These are phyloP conservation scores for Coelastrella sp. DNA, from an alignment of 139 green algal genomes.

Conservation along the genomic window DNA sequence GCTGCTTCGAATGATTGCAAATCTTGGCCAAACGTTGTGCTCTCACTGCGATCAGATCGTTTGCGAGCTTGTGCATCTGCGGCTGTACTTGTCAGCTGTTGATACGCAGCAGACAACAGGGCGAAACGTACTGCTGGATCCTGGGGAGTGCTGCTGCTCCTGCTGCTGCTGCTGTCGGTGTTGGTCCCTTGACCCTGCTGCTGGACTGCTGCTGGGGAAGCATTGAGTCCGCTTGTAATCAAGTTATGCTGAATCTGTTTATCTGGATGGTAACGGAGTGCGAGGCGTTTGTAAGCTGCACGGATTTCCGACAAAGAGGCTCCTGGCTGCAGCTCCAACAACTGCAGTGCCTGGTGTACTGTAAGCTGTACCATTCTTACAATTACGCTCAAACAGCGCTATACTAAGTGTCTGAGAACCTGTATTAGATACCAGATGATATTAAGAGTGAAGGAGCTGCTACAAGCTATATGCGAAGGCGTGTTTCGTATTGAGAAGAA, in stretches of 20 bases:
- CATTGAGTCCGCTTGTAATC: neutral
- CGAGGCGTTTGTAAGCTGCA: conserved; percentile 26
- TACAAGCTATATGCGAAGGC: too few species aligned
- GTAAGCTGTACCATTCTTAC: conserved; percentile 14
- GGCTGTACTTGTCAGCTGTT: neutral
- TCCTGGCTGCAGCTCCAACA: conserved; percentile 24
- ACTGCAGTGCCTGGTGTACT: conserved; percentile 10
- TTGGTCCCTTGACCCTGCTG: too few species aligned
- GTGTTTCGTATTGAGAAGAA: too few species aligned
- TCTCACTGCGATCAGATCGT: neutral
- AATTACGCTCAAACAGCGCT: too few species aligned
- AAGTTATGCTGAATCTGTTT: neutral
- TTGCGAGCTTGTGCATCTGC: neutral
- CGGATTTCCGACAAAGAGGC: conserved; percentile 5
- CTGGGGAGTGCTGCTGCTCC: neutral
- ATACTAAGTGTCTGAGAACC: too few species aligned
- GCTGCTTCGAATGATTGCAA: neutral
- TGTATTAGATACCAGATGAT: too few species aligned
- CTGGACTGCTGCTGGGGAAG: neutral
- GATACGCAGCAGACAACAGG: neutral
- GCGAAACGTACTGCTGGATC: neutral
- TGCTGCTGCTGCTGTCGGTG: too few species aligned
- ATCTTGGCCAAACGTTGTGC: neutral
- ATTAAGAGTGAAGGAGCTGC: too few species aligned
- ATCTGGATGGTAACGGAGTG: conserved; percentile 12